Percentiles rank a stretch among this genome's conserved stretches.
These are phyloP conservation scores for Aureobasidium zeae DNA, from an alignment of 2,329 filamentous ascomycete genomes.

Conservation along the genomic window DNA sequence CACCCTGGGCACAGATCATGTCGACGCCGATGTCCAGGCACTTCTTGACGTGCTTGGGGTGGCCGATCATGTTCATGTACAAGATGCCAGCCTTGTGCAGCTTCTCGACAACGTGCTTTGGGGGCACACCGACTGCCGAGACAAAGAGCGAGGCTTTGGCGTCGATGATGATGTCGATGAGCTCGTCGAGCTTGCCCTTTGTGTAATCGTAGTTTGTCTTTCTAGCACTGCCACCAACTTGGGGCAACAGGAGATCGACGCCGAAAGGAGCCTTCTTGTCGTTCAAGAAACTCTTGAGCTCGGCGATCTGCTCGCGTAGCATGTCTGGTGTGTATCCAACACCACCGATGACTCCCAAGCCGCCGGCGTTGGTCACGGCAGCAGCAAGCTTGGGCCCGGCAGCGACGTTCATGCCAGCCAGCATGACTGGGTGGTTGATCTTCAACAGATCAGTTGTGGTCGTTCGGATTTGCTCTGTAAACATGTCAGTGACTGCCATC, in stretches of 20 bases:
- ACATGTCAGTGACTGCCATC: slow-evolving; percentile 23
- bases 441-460: slow-evolving; percentile 90
- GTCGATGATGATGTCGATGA: slow-evolving; percentile 87
- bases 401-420: slow-evolving; percentile 98
- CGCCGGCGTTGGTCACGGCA: slow-evolving; percentile 92
- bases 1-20: slow-evolving; percentile 96
- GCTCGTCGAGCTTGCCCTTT: slow-evolving; percentile 90
- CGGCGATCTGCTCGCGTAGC: slow-evolving; percentile 87
- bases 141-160: slow-evolving; percentile 89
- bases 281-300: slow-evolving; percentile 77
- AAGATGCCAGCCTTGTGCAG: slow-evolving; percentile 80
- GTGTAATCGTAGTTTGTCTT: slow-evolving; percentile 99
- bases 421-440: slow-evolving; percentile 92
- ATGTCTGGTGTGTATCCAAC: slow-evolving; percentile 95
- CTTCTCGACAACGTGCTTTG: slow-evolving; percentile 77
- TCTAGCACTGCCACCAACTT: slow-evolving; percentile 86
- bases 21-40: slow-evolving; percentile 85
- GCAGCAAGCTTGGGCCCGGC: slow-evolving; percentile 93
- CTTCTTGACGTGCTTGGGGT: slow-evolving; percentile 98
- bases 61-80: slow-evolving; percentile 99
- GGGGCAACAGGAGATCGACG: slow-evolving; percentile 84
- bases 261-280: slow-evolving; percentile 95
- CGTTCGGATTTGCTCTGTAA: slow-evolving; percentile 78
- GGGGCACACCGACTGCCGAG: slow-evolving; percentile 88
- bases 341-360: slow-evolving; percentile 91